Evolutionary conservation across 768 basidiomycete genomes (phyloP), one percentile per base, ranked within the genome.

Genomic region (Mycena kentingensis): DNA sequence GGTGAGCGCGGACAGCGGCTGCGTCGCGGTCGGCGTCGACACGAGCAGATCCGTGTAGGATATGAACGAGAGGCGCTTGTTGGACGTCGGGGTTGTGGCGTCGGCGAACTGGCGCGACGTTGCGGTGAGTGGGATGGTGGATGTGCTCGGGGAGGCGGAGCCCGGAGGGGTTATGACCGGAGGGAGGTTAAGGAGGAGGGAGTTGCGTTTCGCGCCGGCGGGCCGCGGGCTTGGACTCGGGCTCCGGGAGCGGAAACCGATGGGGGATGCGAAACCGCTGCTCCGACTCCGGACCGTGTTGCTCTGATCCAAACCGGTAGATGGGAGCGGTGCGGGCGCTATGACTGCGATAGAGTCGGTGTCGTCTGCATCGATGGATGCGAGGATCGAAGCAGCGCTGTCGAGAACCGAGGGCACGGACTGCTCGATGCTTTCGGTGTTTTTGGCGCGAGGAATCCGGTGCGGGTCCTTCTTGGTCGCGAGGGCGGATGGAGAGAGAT

Each of bases 391-490:
- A 1, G 91, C 89, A 2, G 93, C 93, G 52, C 82, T 84, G 60
- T 93, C 90, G 39, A 95, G 77, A 1, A 93, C 93, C 5, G 89
- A 88, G 4, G 93, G 93, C 3, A 91, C 88, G n/a, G 80, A 75
- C 46, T 85, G 83, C 42, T 93, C 90, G 38, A 92, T 76, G 5
- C 84, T 79, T 52, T 89, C 89, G 0, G 87, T 87, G 28, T 76
- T 75, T 66, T 87, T 87, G 18, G 84, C 81, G 34, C 89, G 79
- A 0, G 89, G 80, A 45, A 83, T 87, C 25, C 85, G 81, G 65
- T 90, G 90, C 0, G 90, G 88, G 63, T 90, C 57, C 35, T 59
- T 59, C 50, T 85, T 24, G 61, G 65, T 2, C 63, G 49, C 62
- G 59, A 49, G 47, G 65, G 66, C 52, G 77, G 70, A 21, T 69